phyloP scores from a whole-genome alignment of 345 rosid genomes.

The Salix purpurea region DNA sequence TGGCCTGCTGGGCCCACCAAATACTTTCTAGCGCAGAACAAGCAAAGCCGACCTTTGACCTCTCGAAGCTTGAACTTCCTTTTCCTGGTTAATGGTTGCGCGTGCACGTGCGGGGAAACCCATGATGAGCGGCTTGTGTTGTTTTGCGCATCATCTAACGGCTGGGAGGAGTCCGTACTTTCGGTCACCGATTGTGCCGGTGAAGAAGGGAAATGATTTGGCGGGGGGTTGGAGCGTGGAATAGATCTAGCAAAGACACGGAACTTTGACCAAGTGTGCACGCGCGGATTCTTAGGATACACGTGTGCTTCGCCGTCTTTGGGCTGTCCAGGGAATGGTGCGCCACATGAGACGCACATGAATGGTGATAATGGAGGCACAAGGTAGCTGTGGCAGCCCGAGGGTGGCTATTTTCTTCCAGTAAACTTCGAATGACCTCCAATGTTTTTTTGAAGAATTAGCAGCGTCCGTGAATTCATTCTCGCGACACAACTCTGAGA shows the following conservation, averaged over 20 bases:
- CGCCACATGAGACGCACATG: conserved; percentile 60
- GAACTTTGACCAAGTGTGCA: conserved; percentile 43
- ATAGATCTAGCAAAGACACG: conserved; percentile 35
- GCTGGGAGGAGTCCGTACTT: conserved; percentile 10
- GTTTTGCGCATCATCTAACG: conserved; percentile 9
- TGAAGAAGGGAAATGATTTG: conserved; percentile 8
- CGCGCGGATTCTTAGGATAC: conserved; percentile 43
- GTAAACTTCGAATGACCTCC: too few relatives aligned
- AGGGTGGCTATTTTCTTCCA: neutral
- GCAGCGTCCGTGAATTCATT: too few relatives aligned
- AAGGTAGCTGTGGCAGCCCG: conserved; percentile 1
- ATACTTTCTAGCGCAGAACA: neutral
- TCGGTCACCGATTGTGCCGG: conserved; percentile 22
- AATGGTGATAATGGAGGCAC: conserved; percentile 17
- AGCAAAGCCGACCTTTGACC: conserved; percentile 4
- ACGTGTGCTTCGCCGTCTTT: conserved; percentile 63
- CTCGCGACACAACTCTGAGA: too few relatives aligned
- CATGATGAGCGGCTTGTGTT: conserved; percentile 15
- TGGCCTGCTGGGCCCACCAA: conserved; percentile 28
- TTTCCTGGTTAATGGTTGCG: conserved; percentile 32
- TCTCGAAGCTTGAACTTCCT: neutral
- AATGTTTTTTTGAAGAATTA: too few relatives aligned
- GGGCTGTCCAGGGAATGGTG: conserved; percentile 27
- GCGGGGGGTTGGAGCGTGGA: conserved; percentile 34
- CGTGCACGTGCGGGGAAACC: conserved; percentile 40